phyloP scores from a whole-genome alignment of 1,284 basidiomycete species.

The Ceratobasidium sp. region DNA sequence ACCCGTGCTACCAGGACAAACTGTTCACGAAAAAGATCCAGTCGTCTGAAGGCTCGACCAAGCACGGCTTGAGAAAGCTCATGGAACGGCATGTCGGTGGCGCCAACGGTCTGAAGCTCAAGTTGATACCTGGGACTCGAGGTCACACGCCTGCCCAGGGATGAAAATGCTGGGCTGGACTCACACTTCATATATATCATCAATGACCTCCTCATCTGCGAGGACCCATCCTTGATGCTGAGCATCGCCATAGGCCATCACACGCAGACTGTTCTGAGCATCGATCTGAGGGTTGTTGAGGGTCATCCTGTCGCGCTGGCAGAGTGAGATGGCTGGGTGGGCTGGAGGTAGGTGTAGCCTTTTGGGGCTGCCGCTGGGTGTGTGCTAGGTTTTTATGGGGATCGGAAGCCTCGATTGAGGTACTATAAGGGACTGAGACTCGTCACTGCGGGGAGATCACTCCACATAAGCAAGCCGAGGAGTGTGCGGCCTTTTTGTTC shows the following conservation, averaged over 20 bases:
- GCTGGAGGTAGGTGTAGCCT: neutral
- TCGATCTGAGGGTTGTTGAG: conserved; percentile 45
- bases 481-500: conserved; percentile 19
- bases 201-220: conserved; percentile 54
- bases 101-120: conserved; percentile 67
- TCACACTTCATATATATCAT: conserved; percentile 57
- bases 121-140: conserved; percentile 53
- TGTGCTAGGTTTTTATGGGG: conserved; percentile 13
- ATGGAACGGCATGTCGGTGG: conserved; percentile 57
- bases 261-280: conserved; percentile 26
- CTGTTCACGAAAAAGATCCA: conserved; percentile 47
- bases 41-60: conserved; percentile 52
- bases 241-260: conserved; percentile 11
- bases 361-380: conserved; percentile 3
- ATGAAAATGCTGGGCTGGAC: conserved; percentile 21
- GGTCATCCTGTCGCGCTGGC: conserved; percentile 16
- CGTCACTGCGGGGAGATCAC: conserved; percentile 19
- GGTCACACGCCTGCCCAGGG: conserved; percentile 5
- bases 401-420: conserved; percentile 29
- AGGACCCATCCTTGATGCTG: conserved; percentile 54
- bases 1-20: conserved; percentile 52
- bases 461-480: conserved; percentile 10
- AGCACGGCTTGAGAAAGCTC: conserved; percentile 50
- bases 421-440: conserved; percentile 11
- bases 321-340: conserved; percentile 9